A percentile compares a stretch with the other conserved stretches of the same genome.
These are phyloP conservation scores for Davidsoniella australis DNA, from an alignment of 2,329 filamentous ascomycete genomes.

Conservation along the genomic window DNA sequence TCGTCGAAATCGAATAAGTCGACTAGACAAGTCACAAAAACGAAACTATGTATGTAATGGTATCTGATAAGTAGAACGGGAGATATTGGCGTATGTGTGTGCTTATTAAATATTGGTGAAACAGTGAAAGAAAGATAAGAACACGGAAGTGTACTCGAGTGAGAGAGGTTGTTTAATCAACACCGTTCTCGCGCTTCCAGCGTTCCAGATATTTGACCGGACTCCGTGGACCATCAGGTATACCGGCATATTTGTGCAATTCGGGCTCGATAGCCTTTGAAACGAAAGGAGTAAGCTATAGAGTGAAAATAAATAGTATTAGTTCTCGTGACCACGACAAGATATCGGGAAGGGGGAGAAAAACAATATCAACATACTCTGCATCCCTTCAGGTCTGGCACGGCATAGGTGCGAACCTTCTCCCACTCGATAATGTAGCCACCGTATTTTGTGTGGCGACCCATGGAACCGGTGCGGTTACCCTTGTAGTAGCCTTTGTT, in stretches of 20 bases:
- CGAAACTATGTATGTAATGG: too few relatives aligned
- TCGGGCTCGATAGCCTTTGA: conserved; percentile 37
- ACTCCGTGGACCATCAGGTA: conserved; percentile 37
- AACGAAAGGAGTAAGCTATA: conserved; percentile 66
- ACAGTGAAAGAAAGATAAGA: not conserved
- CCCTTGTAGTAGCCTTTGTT: conserved; percentile 96
- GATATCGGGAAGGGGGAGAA: too few relatives aligned
- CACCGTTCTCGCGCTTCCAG: conserved; percentile 53
- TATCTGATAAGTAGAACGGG: too few relatives aligned
- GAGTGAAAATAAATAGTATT: not conserved
- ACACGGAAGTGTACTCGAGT: not conserved
- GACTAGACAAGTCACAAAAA: too few relatives aligned
- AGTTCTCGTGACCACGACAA: too few relatives aligned
- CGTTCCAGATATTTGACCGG: conserved; percentile 44
- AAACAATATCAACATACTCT: conserved; percentile 36
- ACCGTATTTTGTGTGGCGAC: conserved; percentile 66
- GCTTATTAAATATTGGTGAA: not conserved
- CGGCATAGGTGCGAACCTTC: conserved; percentile 83
- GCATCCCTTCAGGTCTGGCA: conserved; percentile 54
- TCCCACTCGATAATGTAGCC: conserved; percentile 68
- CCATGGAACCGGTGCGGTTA: conserved; percentile 75
- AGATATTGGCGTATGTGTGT: too few relatives aligned
- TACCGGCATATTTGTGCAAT: conserved; percentile 36
- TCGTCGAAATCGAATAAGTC: too few relatives aligned
- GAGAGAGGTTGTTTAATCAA: conserved; percentile 27